Conservation (phyloP, 1,139 yeast species). For the Hansenula sp. region DNA sequence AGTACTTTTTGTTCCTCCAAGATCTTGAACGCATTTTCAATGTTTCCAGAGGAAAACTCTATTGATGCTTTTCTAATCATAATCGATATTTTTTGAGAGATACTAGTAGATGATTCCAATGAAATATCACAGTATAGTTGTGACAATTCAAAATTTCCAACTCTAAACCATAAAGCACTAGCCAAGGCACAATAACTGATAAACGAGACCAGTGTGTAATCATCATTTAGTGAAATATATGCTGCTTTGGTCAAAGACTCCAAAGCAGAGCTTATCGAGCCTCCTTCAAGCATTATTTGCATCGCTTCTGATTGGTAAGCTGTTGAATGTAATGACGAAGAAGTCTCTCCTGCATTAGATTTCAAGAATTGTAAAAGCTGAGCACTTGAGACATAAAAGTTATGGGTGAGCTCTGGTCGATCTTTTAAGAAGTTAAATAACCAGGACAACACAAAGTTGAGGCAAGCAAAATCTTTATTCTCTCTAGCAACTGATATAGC, state of each 20-base stretch:
- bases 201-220: conserved; percentile 29
- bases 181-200: conserved; percentile 42
- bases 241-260: conserved; percentile 53
- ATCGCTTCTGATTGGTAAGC: conserved; percentile 59
- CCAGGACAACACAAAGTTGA: conserved; percentile 80
- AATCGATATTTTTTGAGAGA: conserved; percentile 35
- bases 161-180: conserved; percentile 47
- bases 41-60: conserved; percentile 35
- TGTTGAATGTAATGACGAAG: conserved; percentile 46
- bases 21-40: conserved; percentile 31
- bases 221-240: conserved; percentile 38
- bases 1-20: conserved; percentile 27
- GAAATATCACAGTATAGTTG: conserved; percentile 44
- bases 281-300: conserved; percentile 48
- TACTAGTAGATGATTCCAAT: conserved; percentile 29
- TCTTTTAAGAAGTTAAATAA: conserved; percentile 64
- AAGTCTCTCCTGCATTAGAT: conserved; percentile 50
- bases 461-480: conserved; percentile 67
- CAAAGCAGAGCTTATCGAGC: conserved; percentile 37
- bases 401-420: conserved; percentile 54
- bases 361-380: conserved; percentile 64
- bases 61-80: conserved; percentile 35
- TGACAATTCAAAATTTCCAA: conserved; percentile 44
- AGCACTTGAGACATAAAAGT: conserved; percentile 38
- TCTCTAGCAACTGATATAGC: conserved; percentile 88